Percentiles rank a stretch among this genome's conserved stretches.
These are phyloP conservation scores for Mucor plumbeus DNA, from an alignment of 371 early-diverging fungal genomes.

Conservation along the genomic window DNA sequence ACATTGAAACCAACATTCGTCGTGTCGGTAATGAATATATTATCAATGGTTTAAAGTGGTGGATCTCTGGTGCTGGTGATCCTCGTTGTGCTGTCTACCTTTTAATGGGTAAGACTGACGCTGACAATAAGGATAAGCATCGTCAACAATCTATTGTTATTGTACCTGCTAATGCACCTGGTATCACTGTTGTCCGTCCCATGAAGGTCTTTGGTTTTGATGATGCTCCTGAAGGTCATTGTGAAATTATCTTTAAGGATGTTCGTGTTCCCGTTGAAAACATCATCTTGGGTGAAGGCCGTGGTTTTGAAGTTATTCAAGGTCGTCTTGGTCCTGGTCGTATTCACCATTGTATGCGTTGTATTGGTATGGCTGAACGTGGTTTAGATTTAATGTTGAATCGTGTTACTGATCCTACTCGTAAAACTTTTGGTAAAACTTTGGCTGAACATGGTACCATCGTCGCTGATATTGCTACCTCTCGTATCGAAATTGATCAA, in stretches of 20 bases:
- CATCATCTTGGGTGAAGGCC: conserved; percentile 92
- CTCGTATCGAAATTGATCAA: conserved; percentile 91
- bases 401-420: conserved; percentile 83
- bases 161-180: conserved; percentile 89
- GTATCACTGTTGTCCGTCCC: conserved; percentile 85
- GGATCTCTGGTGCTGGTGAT: conserved; percentile 95
- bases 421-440: conserved; percentile 86
- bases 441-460: conserved; percentile 85
- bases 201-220: conserved; percentile 93
- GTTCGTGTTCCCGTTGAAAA: conserved; percentile 88
- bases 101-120: conserved; percentile 87
- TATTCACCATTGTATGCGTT: conserved; percentile 88
- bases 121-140: conserved; percentile 73
- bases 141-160: conserved; percentile 89
- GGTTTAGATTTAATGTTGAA: conserved; percentile 83
- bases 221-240: conserved; percentile 95
- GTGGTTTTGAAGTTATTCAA: conserved; percentile 97
- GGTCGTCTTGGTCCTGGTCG: conserved; percentile 94
- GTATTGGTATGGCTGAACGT: conserved; percentile 94
- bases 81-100: conserved; percentile 87
- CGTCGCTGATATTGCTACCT: conserved; percentile 79
- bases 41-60: conserved; percentile 96
- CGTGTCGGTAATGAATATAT: conserved; percentile 75
- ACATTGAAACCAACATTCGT: conserved; percentile 85
- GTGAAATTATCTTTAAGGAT: conserved; percentile 89